These are phyloP conservation scores for Pichia sp. DNA, from an alignment of 1,139 yeast species.

Conservation along the genomic window DNA sequence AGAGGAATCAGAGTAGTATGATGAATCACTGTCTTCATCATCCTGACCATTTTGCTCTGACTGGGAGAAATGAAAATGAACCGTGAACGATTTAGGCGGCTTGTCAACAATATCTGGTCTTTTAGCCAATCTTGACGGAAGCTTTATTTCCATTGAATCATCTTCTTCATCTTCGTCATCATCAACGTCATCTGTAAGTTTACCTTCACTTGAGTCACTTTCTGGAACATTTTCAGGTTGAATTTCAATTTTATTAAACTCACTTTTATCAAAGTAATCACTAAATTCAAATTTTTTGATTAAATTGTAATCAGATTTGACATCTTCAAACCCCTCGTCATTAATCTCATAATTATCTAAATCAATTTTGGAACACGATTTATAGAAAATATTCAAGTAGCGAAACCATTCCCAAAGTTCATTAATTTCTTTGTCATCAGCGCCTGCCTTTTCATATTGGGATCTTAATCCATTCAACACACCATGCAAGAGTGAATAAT, in stretches of 20 bases:
- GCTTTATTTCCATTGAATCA: not conserved
- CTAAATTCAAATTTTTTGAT: constrained; percentile 23
- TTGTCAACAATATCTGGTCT: constrained; percentile 27
- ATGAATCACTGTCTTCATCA: constrained; percentile 28
- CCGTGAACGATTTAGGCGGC: constrained; percentile 31
- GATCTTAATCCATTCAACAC: constrained; percentile 22
- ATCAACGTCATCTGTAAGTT: constrained; percentile 20
- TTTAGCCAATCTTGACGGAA: constrained; percentile 26
- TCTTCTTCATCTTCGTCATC: constrained; percentile 2
- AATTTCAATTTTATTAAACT: constrained; percentile 28
- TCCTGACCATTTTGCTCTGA: constrained; percentile 22
- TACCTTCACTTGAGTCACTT: constrained; percentile 1
- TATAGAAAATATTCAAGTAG: constrained; percentile 28
- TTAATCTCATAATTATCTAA: constrained; percentile 29
- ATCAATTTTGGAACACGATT: constrained; percentile 34
- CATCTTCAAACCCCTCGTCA: constrained; percentile 33
- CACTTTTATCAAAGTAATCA: constrained; percentile 26
- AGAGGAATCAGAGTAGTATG: not conserved
- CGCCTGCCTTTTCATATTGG: constrained; percentile 13
- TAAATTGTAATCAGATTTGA: constrained; percentile 29
- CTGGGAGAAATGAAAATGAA: constrained; percentile 26
- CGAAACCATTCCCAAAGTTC: constrained; percentile 28
- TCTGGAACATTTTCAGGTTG: constrained; percentile 8
- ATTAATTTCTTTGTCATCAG: constrained; percentile 20
- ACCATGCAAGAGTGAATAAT: constrained; percentile 26